Evolutionary conservation across 106 monocot species (phyloP), one percentile per base, ranked within the genome.

Genomic region (Vanilla planifolia): DNA sequence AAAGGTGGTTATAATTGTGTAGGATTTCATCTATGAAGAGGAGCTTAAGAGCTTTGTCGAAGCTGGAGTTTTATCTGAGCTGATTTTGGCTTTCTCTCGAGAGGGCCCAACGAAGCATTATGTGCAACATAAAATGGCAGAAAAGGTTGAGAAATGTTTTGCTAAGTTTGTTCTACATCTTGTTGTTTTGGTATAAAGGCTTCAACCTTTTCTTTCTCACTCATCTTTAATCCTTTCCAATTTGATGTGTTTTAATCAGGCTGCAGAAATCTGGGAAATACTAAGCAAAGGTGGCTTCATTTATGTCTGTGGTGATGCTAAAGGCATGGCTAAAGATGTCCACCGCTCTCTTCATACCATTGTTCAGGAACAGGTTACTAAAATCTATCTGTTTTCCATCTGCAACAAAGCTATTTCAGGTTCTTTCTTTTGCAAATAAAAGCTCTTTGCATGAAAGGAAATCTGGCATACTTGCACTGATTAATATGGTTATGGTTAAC

Each of bases 241-340:
- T 39, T 39, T 3, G 45, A 13, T 45, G 0, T 25, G 14, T 16
- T 68, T 8, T 62, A 28, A 24, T 13, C 71, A 88, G 87, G 87
- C 87, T 2, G 60, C 79, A 2, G 73, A 82, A 16, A 64, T 88
- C 32, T 88, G 87, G 87, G 35, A 65, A 55, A 30, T 74, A 16
- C 68, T 88, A 23, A 80, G 77, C 32, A 36, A 68, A 4, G 88
- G 88, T 58, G 79, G 77, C 61, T 80, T 83, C 46, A n/a, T 88
- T 29, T 88, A 83, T 59, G 88, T 88, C 3, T 88, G 88, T 62
- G 88, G 88, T 58, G 88, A 88, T 77, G 88, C 88, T 19, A 88
- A 88, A 71, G 83, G 88, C 58, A 88, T 88, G 88, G 88, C 88
- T n/a, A 79, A 68, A 64, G 88, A 88, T 66, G 88, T 88, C 35